Evolutionary conservation across 2,329 filamentous ascomycete species (phyloP).

Genomic region (Pleurostoma richardsiae): DNA sequence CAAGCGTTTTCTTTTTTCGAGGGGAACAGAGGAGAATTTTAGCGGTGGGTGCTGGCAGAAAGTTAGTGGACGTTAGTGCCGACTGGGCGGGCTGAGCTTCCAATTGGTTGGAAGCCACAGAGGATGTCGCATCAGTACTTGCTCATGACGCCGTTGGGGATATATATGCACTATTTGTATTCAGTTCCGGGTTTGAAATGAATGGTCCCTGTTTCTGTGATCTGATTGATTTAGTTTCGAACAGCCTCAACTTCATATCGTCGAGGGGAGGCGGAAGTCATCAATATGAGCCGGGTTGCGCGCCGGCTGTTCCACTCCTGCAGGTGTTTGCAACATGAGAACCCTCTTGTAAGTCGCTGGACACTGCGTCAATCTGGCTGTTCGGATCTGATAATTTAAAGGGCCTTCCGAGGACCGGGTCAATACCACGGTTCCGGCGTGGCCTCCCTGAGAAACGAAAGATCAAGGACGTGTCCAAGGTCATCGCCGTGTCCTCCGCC

Average conservation of each 20-base stretch:
- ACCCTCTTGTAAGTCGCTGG: slow-evolving; percentile 63
- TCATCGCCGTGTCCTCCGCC: slow-evolving; percentile 95
- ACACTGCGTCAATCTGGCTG: slow-evolving; percentile 1
- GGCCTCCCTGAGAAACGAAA: slow-evolving; percentile 75
- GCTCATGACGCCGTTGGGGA: no score
- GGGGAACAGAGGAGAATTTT: slow-evolving; percentile 27
- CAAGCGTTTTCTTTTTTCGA: slow-evolving; percentile 16
- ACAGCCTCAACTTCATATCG: no score
- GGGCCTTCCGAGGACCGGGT: slow-evolving; percentile 79
- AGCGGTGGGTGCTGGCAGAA: slow-evolving; percentile 43
- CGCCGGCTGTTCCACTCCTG: slow-evolving; percentile 45
- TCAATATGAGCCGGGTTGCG: slow-evolving; percentile 19
- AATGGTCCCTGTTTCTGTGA: no score
- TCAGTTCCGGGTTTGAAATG: no score
- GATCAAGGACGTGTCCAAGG: slow-evolving; percentile 80
- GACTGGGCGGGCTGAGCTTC: no score
- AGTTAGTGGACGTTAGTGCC: no score
- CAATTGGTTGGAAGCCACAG: no score
- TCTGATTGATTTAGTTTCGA: no score
- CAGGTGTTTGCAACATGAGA: slow-evolving; percentile 66
- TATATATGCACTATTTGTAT: no score
- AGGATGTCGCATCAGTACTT: no score
- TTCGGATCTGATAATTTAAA: slow-evolving; percentile 26
- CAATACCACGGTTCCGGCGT: slow-evolving; percentile 70
- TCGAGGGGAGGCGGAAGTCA: no score